phyloP scores from a whole-genome alignment of 805 yeast species.

The Kuraishia piskuri region DNA sequence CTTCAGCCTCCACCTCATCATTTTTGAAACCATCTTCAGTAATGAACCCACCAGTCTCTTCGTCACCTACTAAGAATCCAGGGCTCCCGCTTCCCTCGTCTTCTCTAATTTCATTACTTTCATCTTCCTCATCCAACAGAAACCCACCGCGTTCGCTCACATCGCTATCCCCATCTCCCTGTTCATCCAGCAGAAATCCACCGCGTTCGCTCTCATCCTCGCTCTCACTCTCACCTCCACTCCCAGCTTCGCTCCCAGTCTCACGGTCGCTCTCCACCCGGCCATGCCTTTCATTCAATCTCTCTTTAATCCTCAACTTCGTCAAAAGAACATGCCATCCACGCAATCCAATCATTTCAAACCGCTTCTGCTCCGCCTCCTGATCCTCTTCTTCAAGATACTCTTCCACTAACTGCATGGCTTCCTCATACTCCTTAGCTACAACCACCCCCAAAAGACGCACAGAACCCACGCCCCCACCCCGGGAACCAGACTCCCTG shows the following conservation, averaged over 20 bases:
- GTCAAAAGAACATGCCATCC: conserved; percentile 47
- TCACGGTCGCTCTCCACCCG: conserved; percentile 16
- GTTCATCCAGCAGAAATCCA: conserved; percentile 5
- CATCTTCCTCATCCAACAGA: conserved; percentile 2
- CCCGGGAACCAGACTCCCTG: conserved; percentile 17
- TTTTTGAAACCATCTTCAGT: neutral
- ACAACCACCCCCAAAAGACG: conserved; percentile 70
- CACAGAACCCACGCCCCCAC: conserved; percentile 37
- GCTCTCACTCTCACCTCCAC: conserved; percentile 3
- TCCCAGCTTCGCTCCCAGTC: conserved; percentile 8
- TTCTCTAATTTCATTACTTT: neutral
- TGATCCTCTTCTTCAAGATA: conserved; percentile 40
- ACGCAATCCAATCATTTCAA: conserved; percentile 40
- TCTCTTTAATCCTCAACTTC: conserved; percentile 35
- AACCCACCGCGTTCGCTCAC: conserved; percentile 8
- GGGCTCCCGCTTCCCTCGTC: too few species aligned
- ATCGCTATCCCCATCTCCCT: conserved; percentile 6
- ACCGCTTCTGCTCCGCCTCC: conserved; percentile 31
- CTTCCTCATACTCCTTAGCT: conserved; percentile 51
- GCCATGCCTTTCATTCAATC: conserved; percentile 45
- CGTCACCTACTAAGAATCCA: neutral
- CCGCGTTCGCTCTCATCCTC: conserved; percentile 1
- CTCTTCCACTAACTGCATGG: conserved; percentile 42
- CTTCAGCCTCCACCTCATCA: neutral
- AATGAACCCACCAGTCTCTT: conserved; percentile 5